Evolutionary conservation across 306 rosid genomes (phyloP).

Genomic region (Erythrophleum fordii): DNA sequence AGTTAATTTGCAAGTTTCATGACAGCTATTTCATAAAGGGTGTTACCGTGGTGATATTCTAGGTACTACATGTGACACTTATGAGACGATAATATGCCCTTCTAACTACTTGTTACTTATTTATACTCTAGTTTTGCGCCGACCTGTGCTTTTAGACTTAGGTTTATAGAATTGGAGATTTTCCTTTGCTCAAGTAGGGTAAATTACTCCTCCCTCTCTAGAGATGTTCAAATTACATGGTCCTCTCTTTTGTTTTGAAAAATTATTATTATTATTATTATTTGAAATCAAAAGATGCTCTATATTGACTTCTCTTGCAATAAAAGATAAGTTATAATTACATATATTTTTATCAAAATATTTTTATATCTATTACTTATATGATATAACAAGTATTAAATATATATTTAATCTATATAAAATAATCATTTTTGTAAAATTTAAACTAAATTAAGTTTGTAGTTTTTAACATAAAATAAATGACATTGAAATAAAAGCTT

Average conservation of each 20-base stretch:
- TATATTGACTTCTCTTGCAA: not conserved
- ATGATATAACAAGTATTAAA: not conserved
- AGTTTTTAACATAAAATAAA: not conserved
- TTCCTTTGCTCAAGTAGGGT: not conserved
- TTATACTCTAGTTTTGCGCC: not conserved
- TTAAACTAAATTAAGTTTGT: not conserved
- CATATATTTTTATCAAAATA: too few relatives aligned
- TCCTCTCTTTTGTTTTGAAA: not conserved
- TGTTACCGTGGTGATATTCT: not conserved
- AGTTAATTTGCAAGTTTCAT: too few relatives aligned
- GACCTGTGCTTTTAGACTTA: not conserved
- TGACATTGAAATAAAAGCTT: not conserved
- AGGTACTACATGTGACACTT: not conserved
- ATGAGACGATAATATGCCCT: not conserved
- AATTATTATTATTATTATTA: too few relatives aligned
- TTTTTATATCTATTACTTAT: not conserved
- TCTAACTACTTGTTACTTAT: not conserved
- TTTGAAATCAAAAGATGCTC: too few relatives aligned
- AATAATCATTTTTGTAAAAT: not conserved
- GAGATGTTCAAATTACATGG: not conserved
- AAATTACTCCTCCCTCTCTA: not conserved
- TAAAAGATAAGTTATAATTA: not conserved
- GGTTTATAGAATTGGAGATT: constrained; percentile 2
- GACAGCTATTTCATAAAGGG: not conserved
- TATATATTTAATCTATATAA: not conserved